Evolutionary conservation across 1,139 yeast species (phyloP).

Genomic region (Geotrichum restrictum): DNA sequence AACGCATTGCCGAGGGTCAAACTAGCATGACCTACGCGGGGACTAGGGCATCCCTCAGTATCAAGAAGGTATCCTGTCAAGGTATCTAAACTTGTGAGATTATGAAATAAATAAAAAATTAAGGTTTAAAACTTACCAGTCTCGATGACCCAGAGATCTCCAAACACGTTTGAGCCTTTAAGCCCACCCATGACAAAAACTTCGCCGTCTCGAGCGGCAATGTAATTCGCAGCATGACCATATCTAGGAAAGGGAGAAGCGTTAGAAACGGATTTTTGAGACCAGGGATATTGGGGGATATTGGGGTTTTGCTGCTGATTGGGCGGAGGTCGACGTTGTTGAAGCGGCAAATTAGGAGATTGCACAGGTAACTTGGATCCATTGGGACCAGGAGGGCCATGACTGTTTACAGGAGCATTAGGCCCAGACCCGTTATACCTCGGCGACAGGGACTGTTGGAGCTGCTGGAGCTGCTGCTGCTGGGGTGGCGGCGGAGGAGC

Average conservation of each 20-base stretch:
- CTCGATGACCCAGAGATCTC: conserved; percentile 79
- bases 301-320: conserved; percentile 5
- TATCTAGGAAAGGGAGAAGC: conserved; percentile 11
- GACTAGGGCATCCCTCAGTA: conserved; percentile 76
- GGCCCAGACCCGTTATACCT: neutral
- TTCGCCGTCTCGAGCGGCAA: conserved; percentile 73
- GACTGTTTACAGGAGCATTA: neutral
- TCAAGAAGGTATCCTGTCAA: conserved; percentile 62
- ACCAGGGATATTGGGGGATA: conserved; percentile 11
- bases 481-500: conserved; percentile 3
- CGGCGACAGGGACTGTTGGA: neutral
- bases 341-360: neutral
- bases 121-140: conserved; percentile 30
- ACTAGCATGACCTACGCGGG: conserved; percentile 94
- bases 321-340: conserved; percentile 21
- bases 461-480: conserved; percentile 20
- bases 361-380: neutral
- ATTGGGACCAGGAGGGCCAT: neutral
- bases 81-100: conserved; percentile 31
- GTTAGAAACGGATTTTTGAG: conserved; percentile 5
- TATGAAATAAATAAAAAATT: conserved; percentile 9
- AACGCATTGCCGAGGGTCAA: conserved; percentile 93
- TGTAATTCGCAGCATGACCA: conserved; percentile 79
- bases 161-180: conserved; percentile 86
- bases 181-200: conserved; percentile 92